Conservation (phyloP, 371 early-diverging fungal species). For the Blakeslea trispora region DNA sequence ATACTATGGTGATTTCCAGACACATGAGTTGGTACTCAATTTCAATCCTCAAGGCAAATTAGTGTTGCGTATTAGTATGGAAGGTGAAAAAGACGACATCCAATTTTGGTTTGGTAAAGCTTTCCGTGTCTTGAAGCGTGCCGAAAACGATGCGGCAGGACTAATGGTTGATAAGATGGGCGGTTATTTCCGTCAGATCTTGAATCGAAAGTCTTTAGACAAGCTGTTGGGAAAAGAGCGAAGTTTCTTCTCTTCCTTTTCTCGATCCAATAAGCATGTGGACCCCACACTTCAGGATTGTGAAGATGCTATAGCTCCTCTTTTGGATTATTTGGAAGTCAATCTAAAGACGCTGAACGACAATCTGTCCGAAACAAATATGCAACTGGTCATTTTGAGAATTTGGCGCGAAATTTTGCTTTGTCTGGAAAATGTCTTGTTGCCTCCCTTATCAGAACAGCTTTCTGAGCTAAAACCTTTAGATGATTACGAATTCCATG, state of each 20-base stretch:
- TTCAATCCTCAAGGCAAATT: conserved; percentile 85
- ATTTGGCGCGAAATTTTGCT: conserved; percentile 88
- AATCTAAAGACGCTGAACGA: conserved; percentile 80
- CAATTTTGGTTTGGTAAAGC: conserved; percentile 92
- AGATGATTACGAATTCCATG: conserved; percentile 69
- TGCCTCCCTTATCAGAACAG: conserved; percentile 81
- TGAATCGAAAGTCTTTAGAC: conserved; percentile 45
- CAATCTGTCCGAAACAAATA: conserved; percentile 76
- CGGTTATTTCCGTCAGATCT: conserved; percentile 60
- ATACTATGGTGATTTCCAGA: conserved; percentile 67
- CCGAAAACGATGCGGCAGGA: conserved; percentile 71
- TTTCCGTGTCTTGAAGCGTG: conserved; percentile 74
- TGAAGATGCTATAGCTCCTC: conserved; percentile 70
- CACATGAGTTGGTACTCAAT: conserved; percentile 84
- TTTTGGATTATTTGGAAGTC: conserved; percentile 88
- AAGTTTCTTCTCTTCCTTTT: conserved; percentile 46
- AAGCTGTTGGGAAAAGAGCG: conserved; percentile 46
- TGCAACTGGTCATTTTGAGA: conserved; percentile 76
- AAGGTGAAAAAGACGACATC: conserved; percentile 89
- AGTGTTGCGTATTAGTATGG: conserved; percentile 81
- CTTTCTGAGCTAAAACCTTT: conserved; percentile 62
- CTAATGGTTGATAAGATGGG: conserved; percentile 73
- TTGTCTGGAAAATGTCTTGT: conserved; percentile 69
- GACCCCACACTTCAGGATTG: conserved; percentile 68
- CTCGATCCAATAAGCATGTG: conserved; percentile 31